Conservation (phyloP, 2,329 filamentous ascomycete species). For the Clonostachys byssicola region DNA sequence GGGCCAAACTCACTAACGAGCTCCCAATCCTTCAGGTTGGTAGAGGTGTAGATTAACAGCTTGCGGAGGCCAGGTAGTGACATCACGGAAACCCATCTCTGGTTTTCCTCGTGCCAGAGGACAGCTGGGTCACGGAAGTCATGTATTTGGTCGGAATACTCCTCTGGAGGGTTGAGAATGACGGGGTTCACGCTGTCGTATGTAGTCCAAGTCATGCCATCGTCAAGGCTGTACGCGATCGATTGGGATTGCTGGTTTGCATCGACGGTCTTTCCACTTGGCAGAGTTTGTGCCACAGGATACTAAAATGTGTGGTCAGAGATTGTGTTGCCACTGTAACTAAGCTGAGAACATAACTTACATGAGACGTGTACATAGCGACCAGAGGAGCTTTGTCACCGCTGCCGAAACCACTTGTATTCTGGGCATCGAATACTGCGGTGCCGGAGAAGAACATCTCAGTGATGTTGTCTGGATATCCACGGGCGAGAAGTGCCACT, state of each 20-base stretch:
- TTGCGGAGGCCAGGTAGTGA: conserved; percentile 42
- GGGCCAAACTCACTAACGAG: conserved; percentile 46
- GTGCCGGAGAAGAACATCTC: conserved; percentile 49
- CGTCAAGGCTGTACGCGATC: conserved; percentile 58
- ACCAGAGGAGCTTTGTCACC: conserved; percentile 57
- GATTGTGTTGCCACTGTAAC: too few species aligned
- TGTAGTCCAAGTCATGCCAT: conserved; percentile 56
- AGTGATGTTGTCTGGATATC: conserved; percentile 35
- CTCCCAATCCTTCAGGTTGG: conserved; percentile 55
- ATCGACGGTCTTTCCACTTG: conserved; percentile 9
- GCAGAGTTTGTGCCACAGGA: conserved; percentile 12
- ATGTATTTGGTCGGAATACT: neutral
- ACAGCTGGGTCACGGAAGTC: conserved; percentile 66
- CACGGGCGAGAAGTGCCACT: conserved; percentile 40
- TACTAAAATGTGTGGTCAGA: neutral
- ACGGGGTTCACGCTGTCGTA: conserved; percentile 55
- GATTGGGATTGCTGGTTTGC: conserved; percentile 43
- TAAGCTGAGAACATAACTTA: too few species aligned
- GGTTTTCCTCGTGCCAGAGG: conserved; percentile 43
- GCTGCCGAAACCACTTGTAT: conserved; percentile 63
- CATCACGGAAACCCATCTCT: conserved; percentile 55
- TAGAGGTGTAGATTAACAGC: conserved; percentile 58
- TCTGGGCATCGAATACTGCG: conserved; percentile 55
- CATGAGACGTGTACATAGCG: conserved; percentile 32
- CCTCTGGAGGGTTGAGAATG: conserved; percentile 42